Base-by-base conservation (phyloP, 2,329 filamentous ascomycete genomes). In the Alternaria viburni region DNA sequence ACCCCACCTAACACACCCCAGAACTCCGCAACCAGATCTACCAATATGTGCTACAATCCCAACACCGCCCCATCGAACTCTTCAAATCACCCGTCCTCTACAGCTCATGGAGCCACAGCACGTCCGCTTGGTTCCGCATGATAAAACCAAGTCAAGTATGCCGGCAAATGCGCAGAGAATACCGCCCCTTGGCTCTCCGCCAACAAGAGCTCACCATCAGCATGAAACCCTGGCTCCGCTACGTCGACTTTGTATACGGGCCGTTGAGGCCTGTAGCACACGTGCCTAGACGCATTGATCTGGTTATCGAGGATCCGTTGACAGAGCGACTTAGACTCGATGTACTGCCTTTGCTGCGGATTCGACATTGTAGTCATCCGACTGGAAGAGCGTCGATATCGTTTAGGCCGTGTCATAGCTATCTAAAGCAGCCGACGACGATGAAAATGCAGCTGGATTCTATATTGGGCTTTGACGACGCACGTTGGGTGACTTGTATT, bases 261-360 rank as follows among this genome's bases (percentile, higher is more conserved):
- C 5, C 9, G 5, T 41, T 2, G 0, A 0, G 36, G 0, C n/a
- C 36, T 0, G 2, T 41, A 10, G 36, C 10, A 11, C n/a, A 41
- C n/a, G 36, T 41, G 36, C 36, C 36, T 17, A 41, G n/a, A 17
- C 36, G 36, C 1, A 6, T 41, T 11, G 36, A 41, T 6, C 9
- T 41, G 8, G 9, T 41, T 17, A 41, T 41, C 36, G 36, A 41
- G 2, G 36, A 41, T 41, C 36, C 15, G 9, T 41, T 41, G n/a
- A 9, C 11, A 6, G 36, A 41, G 36, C 36, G n/a, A 3, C 3
- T 41, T 4, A 41, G n/a, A 11, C n/a, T 41, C 1, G 36, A 41
- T 41, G 36, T 17, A 17, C 36, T 41, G 3, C 36, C 36, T 10
- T 41, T 41, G 36, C 36, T 41, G 36, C 36, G 36, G 36, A 41